Base-by-base conservation (phyloP, 176 grass and related monocot species). In the Carex littledalei region DNA sequence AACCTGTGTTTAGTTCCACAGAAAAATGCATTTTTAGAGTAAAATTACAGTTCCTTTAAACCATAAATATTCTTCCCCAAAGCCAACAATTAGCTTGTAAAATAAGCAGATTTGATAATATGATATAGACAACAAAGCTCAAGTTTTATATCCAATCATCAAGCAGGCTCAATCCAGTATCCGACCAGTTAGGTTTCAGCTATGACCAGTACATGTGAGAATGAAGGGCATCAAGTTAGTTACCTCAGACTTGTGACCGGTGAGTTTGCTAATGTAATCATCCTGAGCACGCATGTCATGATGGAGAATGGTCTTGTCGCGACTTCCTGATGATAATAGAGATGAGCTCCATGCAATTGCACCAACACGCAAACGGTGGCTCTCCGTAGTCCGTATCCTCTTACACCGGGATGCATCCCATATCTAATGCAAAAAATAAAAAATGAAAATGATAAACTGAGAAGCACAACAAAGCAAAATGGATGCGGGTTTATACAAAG, bases 231-330 rank as follows among this genome's bases (percentile, higher is more conserved):
- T 16, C 50, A 34, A 31, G 74, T 78, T 86, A 3, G 52, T 88
- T 85, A 94, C 97, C 97, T 99, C 97, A 45, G 97, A 99, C 87
- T 96, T 99, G 85, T 99, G 97, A 17, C 97, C 97, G 1, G 88
- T 92, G 85, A 96, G 88, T 84, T 95, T 99, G 88, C 90, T 96
- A 81, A 99, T 86, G 62, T 90, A 99, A 92, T 99, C 90, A 3
- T 92, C 97, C 53, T 95, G 91, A 56, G 87, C 81, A 73, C 97
- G 97, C 31, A 99, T 95, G 89, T 99, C 97, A 59, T 90, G 79
- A 32, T 99, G 97, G 77, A 95, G 85, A 70, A 99, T 96, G 34
- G 52, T 91, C 84, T 92, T 96, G 81, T 96, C 97, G 0, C 97
- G 90, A 84, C 97, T 99, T 72, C 97, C 93, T 53, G 93, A 99